Percentiles rank a stretch among this genome's conserved stretches.
These are phyloP conservation scores for Rubia peregrina DNA, from an alignment of 305 asterid genomes.

Conservation along the genomic window DNA sequence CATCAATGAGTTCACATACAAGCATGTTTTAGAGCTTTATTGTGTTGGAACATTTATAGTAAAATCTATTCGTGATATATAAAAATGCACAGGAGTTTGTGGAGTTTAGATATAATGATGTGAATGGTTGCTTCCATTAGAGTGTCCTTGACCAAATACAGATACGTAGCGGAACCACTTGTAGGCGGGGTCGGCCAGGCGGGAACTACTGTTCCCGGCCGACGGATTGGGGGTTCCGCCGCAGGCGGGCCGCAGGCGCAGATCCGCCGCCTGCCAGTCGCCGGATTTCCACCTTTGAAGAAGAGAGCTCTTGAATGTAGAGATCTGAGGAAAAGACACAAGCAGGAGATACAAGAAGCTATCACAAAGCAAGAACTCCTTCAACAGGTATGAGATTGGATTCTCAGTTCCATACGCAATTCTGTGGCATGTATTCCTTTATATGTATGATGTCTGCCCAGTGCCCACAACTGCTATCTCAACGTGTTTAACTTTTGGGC, in stretches of 20 bases:
- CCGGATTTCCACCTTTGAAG: conserved; percentile 22
- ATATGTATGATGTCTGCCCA: not conserved
- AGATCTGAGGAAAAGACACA: conserved; percentile 73
- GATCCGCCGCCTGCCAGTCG: too few species aligned
- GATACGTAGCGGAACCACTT: conserved; percentile 16
- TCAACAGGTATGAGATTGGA: conserved; percentile 46
- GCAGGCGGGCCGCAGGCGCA: too few species aligned
- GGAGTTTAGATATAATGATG: too few species aligned
- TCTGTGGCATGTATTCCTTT: not conserved
- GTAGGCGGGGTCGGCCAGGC: too few species aligned
- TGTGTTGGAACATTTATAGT: too few species aligned
- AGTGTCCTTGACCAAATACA: too few species aligned
- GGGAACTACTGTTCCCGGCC: too few species aligned
- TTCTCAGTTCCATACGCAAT: conserved; percentile 2
- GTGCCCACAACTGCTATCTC: not conserved
- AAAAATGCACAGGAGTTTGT: too few species aligned
- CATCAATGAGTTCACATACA: not conserved
- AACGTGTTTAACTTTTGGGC: not conserved
- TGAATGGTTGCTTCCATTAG: too few species aligned
- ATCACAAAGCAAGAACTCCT: conserved; percentile 70
- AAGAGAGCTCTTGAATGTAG: conserved; percentile 58
- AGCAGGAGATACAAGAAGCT: conserved; percentile 80
- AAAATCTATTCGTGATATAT: too few species aligned
- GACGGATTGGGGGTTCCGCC: too few species aligned
- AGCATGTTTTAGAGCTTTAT: conserved; percentile 6